phyloP scores from a whole-genome alignment of 2,329 filamentous ascomycete genomes.

The Calonectria multiphialidica region DNA sequence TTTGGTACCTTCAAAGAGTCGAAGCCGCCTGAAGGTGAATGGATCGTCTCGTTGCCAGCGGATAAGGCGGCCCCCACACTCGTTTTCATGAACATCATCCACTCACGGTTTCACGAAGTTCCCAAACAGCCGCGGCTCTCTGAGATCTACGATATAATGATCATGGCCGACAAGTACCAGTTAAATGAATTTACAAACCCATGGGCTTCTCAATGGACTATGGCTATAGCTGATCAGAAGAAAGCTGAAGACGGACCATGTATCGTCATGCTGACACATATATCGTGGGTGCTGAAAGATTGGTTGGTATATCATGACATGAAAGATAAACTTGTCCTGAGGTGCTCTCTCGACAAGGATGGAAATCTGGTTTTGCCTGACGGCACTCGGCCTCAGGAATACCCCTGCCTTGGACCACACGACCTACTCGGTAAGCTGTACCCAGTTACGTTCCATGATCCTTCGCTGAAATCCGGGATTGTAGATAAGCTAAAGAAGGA shows the following conservation, averaged over 20 bases:
- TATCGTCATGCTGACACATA: background rate
- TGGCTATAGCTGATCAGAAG: background rate
- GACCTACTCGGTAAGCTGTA: background rate
- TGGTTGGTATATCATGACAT: background rate
- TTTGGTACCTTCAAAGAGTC: constrained; percentile 16
- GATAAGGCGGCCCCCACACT: background rate
- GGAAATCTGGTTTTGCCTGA: background rate
- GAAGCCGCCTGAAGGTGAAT: constrained; percentile 1
- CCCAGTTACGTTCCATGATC: background rate
- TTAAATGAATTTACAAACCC: background rate
- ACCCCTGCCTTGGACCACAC: background rate
- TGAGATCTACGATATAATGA: background rate
- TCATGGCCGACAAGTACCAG: constrained; percentile 10
- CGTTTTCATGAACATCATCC: constrained; percentile 16
- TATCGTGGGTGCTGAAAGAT: constrained; percentile 4
- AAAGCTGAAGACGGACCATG: background rate
- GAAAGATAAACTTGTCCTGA: background rate
- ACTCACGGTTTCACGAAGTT: background rate
- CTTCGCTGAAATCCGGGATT: background rate
- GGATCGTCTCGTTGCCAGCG: constrained; percentile 6
- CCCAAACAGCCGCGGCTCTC: background rate
- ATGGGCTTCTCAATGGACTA: background rate
- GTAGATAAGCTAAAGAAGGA: background rate
- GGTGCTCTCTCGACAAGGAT: background rate
- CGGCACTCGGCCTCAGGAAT: background rate